Conservation (phyloP, 495 filamentous ascomycete species). For the Cryomyces antarcticus region DNA sequence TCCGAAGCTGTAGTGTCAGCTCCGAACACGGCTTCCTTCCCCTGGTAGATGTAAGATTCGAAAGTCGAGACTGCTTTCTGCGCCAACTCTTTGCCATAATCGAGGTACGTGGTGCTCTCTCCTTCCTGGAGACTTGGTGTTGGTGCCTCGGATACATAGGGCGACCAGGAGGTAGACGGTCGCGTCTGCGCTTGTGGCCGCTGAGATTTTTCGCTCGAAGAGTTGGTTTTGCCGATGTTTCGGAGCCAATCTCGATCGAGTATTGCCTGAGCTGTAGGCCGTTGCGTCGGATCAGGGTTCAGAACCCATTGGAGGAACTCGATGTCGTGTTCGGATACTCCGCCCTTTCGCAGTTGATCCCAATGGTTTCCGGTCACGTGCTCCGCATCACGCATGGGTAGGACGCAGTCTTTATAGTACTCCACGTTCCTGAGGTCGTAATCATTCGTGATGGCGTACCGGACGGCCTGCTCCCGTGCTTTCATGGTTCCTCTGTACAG, state of each 20-base stretch:
- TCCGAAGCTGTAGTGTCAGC: too few relatives aligned
- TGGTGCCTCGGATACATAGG: too few relatives aligned
- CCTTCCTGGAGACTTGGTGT: too few relatives aligned
- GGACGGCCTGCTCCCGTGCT: slow-evolving; percentile 3
- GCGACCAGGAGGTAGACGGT: too few relatives aligned
- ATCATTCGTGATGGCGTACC: slow-evolving; percentile 2
- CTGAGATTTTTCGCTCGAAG: too few relatives aligned
- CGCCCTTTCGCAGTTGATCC: slow-evolving; percentile 1
- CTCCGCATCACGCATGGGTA: neutral
- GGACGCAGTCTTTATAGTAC: slow-evolving; percentile 3
- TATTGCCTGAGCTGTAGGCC: slow-evolving; percentile 1
- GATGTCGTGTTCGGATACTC: slow-evolving; percentile 2
- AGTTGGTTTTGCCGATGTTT: neutral
- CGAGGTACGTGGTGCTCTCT: too few relatives aligned
- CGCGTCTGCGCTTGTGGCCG: too few relatives aligned
- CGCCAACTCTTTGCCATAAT: too few relatives aligned
- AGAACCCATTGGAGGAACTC: slow-evolving; percentile 3
- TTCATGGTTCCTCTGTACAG: neutral
- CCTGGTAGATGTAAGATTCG: too few relatives aligned
- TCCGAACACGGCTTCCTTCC: too few relatives aligned
- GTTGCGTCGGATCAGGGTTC: slow-evolving; percentile 1
- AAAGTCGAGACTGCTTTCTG: too few relatives aligned
- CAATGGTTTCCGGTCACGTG: slow-evolving; percentile 1
- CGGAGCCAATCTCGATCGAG: neutral
- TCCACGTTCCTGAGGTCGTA: slow-evolving; percentile 1